Base-by-base conservation (phyloP, 2,329 filamentous ascomycete species). In the Cadophora sp. region DNA sequence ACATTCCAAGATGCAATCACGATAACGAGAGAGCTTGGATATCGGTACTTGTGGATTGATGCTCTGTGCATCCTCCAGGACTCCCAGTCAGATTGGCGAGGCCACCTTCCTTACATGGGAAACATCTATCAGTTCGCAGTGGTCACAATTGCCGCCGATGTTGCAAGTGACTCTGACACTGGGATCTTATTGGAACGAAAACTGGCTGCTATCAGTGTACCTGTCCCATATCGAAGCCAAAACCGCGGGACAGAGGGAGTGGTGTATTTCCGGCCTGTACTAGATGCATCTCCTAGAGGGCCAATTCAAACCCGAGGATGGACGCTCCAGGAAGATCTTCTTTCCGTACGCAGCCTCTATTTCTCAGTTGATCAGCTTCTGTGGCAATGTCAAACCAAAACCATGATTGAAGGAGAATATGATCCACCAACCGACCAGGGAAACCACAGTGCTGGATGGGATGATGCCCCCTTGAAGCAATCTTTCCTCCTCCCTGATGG, bases 1-100 rank as follows among this genome's bases (percentile, higher is more conserved):
- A 63, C 43, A 12, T 67, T 67, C 22, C 51, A 26, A 43, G 46
- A 66, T 14, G 65, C 61, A 12, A 34, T 64, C 22, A 24, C 34
- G 24, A 63, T 60, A 6, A 63, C 65, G 11, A 31, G 65, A 63
- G 12, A 29, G 4, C 29, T 67, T 26, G 51, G 65, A 14, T 63
- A 64, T 56, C 59, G 46, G 29, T 67, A 67, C 27, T 29, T 67
- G 27, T 67, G 65, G 65, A 53, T 67, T 1, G 64, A 66, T 31
- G 61, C 58, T 19, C 34, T 66, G 1, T 66, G 64, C n/a, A 66
- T 66, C 12, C 40, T 66, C 31, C 62, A 56, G 24, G 56, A 68
- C 34, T 53, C 43, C 6, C 19, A 26, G 11, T 40, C 53, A 24
- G 59, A 69, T 43, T 69, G 59, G 67, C 29, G 40, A 27, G n/a